Conservation (phyloP, 108 stramenopile genomes). For the Cylindrotheca fusiformis region DNA sequence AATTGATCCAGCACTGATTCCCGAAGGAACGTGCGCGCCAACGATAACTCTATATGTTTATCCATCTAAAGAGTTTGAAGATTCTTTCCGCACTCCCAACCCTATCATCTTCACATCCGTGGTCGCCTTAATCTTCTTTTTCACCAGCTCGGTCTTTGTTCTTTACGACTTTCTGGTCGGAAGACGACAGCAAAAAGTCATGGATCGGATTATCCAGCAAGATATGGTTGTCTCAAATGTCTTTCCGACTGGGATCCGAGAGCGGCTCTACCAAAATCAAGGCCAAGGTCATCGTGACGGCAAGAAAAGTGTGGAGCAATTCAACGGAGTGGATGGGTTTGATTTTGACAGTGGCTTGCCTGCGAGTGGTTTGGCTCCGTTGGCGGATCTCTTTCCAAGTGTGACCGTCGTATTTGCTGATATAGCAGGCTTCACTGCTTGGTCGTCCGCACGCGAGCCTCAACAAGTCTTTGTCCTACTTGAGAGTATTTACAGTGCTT, state of each 20-base stretch:
- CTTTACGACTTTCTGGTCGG: constrained; percentile 37
- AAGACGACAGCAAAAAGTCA: constrained; percentile 23
- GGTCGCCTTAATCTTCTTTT: constrained; percentile 42
- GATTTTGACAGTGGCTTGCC: not conserved
- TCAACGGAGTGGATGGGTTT: not conserved
- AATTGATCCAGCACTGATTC: not conserved
- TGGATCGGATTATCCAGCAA: constrained; percentile 11
- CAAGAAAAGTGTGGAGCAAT: not conserved
- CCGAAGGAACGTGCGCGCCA: not conserved
- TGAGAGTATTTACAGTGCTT: constrained; percentile 38
- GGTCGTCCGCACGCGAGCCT: constrained; percentile 21
- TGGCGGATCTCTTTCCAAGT: constrained; percentile 48
- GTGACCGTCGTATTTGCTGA: constrained; percentile 55
- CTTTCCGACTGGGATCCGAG: constrained; percentile 35
- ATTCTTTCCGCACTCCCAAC: constrained; percentile 30
- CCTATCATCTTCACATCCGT: constrained; percentile 38
- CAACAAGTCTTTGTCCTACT: constrained; percentile 39
- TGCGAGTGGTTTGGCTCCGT: constrained; percentile 12
- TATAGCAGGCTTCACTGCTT: constrained; percentile 41
- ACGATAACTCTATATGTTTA: constrained; percentile 32
- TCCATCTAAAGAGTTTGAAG: constrained; percentile 47
- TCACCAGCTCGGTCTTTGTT: constrained; percentile 38
- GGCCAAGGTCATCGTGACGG: not conserved
- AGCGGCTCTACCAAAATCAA: constrained; percentile 18
- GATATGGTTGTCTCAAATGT: constrained; percentile 25